Base-by-base conservation (phyloP, 345 rosid genomes). In the Boechera divaricarpa region DNA sequence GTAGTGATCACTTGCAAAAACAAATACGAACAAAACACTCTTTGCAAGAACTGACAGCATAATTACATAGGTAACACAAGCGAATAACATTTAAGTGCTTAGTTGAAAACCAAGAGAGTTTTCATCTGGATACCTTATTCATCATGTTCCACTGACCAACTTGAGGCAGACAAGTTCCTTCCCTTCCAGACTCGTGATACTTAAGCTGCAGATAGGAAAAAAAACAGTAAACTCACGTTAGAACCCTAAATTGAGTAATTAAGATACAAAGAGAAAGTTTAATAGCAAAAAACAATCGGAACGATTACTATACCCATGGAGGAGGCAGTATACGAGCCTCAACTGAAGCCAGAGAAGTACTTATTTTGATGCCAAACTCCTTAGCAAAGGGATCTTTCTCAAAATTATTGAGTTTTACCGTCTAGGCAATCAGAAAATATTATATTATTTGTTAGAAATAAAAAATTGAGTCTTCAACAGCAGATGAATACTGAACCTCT, bases 71-170 rank as follows among this genome's bases (percentile, higher is more conserved):
- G 12, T 45, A 21, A 21, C 35, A n/a, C 6, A 41, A 29, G 51
- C 9, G 56, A 7, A 39, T 26, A 24, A 41, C n/a, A 69, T 5
- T 38, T 0, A 24, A 26, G 28, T 15, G 10, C 26, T 12, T 26
- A 69, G 13, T 12, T 69, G 42, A 69, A 57, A 58, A 32, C 7
- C 32, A 32, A 31, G n/a, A 47, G 47, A 15, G 3, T 32, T 35
- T 64, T 72, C 60, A 36, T 54, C 11, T n/a, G 36, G 31, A 16
- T 87, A 96, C 99, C 89, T 93, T 96, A 12, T 96, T 93, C 99
- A 91, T 93, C 99, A 96, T 96, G 56, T 96, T 96, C 99, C 99
- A 96, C 57, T 92, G 97, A 3, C 99, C 99, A 64, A 93, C 95
- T 77, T 93, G 94, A 53, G 99, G 99, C 47, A 87, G 79, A 77